These are phyloP conservation scores for Dalechampia spathulata DNA, from an alignment of 441 rosid species.

Conservation along the genomic window DNA sequence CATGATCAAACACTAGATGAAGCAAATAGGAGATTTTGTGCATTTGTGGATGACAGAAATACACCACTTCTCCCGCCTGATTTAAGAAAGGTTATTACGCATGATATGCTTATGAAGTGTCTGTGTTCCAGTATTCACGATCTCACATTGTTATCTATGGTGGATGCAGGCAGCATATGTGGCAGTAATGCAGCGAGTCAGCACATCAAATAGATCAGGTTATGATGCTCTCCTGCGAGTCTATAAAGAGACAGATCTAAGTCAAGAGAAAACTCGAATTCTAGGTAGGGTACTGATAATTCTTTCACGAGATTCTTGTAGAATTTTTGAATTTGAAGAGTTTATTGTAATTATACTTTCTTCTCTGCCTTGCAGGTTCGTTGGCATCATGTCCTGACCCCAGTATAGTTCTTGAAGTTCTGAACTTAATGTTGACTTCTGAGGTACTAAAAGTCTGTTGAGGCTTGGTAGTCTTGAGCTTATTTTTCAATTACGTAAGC, in stretches of 20 bases:
- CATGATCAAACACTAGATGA: constrained; percentile 63
- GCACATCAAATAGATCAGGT: constrained; percentile 50
- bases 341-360: constrained; percentile 9
- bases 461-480: constrained; percentile 1
- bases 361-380: constrained; percentile 43
- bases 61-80: constrained; percentile 86
- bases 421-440: constrained; percentile 62
- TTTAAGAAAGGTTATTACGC: constrained; percentile 50
- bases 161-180: constrained; percentile 76
- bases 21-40: constrained; percentile 63
- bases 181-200: constrained; percentile 79
- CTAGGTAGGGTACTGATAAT: constrained; percentile 57
- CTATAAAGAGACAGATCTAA: constrained; percentile 85
- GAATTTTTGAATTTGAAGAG: background rate
- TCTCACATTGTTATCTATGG: constrained; percentile 14
- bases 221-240: constrained; percentile 71
- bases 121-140: background rate
- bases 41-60: constrained; percentile 72
- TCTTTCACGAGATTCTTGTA: background rate
- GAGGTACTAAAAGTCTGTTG: constrained; percentile 45
- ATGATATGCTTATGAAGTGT: background rate
- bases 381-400: constrained; percentile 68
- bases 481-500: constrained; percentile 6
- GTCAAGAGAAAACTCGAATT: constrained; percentile 93
- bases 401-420: constrained; percentile 53